Evolutionary conservation across 2,329 filamentous ascomycete genomes (phyloP).

Genomic region (Aspergillus luchuensis): DNA sequence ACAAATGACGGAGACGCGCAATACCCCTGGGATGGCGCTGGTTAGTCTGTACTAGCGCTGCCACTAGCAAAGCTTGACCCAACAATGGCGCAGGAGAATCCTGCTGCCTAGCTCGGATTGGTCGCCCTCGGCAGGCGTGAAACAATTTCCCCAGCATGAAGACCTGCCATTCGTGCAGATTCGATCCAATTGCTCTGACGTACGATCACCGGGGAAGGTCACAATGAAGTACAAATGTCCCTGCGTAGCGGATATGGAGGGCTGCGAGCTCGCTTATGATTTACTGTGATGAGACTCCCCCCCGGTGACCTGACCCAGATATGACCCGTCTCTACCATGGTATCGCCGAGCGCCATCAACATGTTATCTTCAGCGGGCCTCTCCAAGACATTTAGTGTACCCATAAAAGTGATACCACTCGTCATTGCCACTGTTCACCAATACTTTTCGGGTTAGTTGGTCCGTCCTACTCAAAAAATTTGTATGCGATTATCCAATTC

Average conservation of each 20-base stretch:
- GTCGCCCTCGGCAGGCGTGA: neutral
- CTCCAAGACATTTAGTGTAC: neutral
- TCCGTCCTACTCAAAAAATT: neutral
- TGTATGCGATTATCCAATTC: neutral
- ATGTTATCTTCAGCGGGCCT: neutral
- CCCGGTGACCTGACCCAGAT: neutral
- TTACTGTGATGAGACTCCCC: neutral
- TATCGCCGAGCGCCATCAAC: neutral
- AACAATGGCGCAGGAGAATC: neutral
- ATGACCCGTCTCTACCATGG: neutral
- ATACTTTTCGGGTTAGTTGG: neutral
- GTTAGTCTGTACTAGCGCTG: neutral
- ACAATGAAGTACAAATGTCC: too few relatives aligned
- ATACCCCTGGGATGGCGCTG: conserved; percentile 6
- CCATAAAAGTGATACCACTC: neutral
- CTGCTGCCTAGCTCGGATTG: conserved; percentile 7
- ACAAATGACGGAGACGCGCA: neutral
- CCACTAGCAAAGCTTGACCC: conserved; percentile 11
- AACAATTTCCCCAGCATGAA: neutral
- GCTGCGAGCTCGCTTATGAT: neutral
- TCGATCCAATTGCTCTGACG: neutral
- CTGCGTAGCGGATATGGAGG: too few relatives aligned
- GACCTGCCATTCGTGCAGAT: neutral
- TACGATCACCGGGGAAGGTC: too few relatives aligned
- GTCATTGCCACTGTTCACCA: neutral